Conservation (phyloP, 768 basidiomycete genomes). For the Lactarius hatsudake region DNA sequence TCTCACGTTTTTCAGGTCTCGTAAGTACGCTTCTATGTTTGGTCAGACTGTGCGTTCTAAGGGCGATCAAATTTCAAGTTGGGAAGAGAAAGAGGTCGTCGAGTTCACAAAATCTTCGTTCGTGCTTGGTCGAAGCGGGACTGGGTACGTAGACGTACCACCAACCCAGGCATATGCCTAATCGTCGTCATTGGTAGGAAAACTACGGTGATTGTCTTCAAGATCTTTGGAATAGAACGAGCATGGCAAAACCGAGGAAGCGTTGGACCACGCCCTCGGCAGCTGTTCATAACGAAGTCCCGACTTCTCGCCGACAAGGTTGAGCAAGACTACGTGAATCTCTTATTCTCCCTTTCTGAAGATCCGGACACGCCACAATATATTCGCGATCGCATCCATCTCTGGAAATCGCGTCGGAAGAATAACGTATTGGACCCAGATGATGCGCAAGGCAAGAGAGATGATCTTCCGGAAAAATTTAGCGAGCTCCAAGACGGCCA, state of each 20-base stretch:
- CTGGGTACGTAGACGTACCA: conserved; percentile 47
- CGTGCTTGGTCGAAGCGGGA: conserved; percentile 56
- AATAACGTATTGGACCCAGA: conserved; percentile 41
- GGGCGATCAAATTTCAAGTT: not conserved
- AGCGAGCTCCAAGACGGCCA: conserved; percentile 56
- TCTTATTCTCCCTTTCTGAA: conserved; percentile 45
- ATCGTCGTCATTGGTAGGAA: conserved; percentile 42
- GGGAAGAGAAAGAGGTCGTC: conserved; percentile 22
- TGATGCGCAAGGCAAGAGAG: conserved; percentile 41
- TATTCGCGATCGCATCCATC: conserved; percentile 34
- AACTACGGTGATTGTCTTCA: conserved; percentile 75
- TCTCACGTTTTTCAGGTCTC: conserved; percentile 23
- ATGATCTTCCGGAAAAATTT: conserved; percentile 49
- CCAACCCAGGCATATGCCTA: not conserved
- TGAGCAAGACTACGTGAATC: conserved; percentile 58
- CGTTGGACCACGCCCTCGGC: conserved; percentile 49
- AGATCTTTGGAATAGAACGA: conserved; percentile 67
- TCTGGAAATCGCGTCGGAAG: conserved; percentile 22
- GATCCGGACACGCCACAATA: conserved; percentile 39
- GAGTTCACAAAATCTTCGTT: conserved; percentile 22
- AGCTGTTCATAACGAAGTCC: conserved; percentile 73
- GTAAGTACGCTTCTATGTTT: conserved; percentile 4
- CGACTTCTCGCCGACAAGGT: conserved; percentile 64
- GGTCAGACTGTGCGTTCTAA: not conserved
- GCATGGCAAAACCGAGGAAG: conserved; percentile 43